Base-by-base conservation (phyloP, 1,284 basidiomycete species). In the Ustilago xerochloae region DNA sequence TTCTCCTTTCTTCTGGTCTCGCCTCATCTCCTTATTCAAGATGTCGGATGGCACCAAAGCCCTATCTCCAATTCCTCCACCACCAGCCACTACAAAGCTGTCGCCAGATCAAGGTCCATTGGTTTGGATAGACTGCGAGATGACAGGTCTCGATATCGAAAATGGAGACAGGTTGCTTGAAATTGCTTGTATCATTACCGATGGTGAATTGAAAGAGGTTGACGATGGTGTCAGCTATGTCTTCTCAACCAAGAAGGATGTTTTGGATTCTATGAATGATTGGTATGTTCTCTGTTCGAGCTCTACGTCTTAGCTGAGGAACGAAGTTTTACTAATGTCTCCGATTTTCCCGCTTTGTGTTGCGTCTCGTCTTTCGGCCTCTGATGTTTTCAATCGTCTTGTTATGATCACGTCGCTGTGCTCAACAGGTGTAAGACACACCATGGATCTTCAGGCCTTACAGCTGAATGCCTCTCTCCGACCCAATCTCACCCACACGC, bases 41-140 rank as follows among this genome's bases (percentile, higher is more conserved):
- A n/a, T n/a, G n/a, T n/a, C n/a, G n/a, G n/a, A n/a, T n/a, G n/a
- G n/a, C n/a, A n/a, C n/a, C n/a, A 35, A 36, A 18, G 26, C 13
- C n/a, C 2, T 51, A 13, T 74, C 75, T 9, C 48, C 67, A 0
- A 75, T 81, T 10, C 81, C 81, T 1, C 81, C 81, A 10, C 78
- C 79, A 5, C 35, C 77, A 2, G 68, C 79, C 6, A 55, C 53
- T 22, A 50, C 52, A 3, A 54, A 49, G 20, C 41, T 83, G 24
- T n/a, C 35, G 12, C 45, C 55, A 45, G 78, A 85, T 6, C 87
- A 88, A 18, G 91, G 91, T 0, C 92, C 93, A 9, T 85, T 94
- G 49, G 91, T 94, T 2, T 94, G 92, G 92, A 88, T 94, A 51
- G 93, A 94, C 82, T 92, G 92, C 79, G 92, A 94, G 85, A 94